A percentile compares a stretch with the other conserved stretches of the same genome.
Evolutionary conservation across 176 grass and related monocot species (phyloP).

Genomic region (Hyparrhenia diplandra): DNA sequence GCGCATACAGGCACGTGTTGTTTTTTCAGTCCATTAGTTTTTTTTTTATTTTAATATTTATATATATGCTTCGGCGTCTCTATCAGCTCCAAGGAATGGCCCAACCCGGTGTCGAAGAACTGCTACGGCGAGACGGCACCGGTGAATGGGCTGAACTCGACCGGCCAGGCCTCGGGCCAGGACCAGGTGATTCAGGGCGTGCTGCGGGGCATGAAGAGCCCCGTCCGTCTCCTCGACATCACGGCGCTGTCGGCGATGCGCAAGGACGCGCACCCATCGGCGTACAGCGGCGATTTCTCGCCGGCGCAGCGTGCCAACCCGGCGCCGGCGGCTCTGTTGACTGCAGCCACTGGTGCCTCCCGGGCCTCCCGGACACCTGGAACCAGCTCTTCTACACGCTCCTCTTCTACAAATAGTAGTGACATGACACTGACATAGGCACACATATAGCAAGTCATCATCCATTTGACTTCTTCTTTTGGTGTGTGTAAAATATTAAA

Average conservation of each 20-base stretch:
- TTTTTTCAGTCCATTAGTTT: too few species aligned
- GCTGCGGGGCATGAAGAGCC: slow-evolving; percentile 49
- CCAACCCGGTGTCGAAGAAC: slow-evolving; percentile 50
- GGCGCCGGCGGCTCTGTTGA: slow-evolving; percentile 53
- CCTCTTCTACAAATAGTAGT: slow-evolving; percentile 53
- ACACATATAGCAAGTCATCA: neutral
- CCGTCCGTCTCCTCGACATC: slow-evolving; percentile 61
- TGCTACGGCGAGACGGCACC: slow-evolving; percentile 75
- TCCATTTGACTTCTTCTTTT: neutral
- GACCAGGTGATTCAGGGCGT: slow-evolving; percentile 43
- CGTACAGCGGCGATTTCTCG: slow-evolving; percentile 70
- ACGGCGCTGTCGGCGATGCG: slow-evolving; percentile 57
- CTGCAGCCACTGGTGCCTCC: slow-evolving; percentile 96
- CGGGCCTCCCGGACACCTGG: slow-evolving; percentile 87
- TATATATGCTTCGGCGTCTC: too few species aligned
- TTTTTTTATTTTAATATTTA: neutral
- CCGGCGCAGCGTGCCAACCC: slow-evolving; percentile 63
- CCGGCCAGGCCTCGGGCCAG: slow-evolving; percentile 33
- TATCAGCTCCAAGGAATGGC: slow-evolving; percentile 54
- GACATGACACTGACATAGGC: neutral
- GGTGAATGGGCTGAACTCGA: slow-evolving; percentile 38
- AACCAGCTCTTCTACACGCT: slow-evolving; percentile 89
- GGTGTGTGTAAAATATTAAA: neutral
- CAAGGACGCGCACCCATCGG: slow-evolving; percentile 75
- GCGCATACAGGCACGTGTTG: neutral